Evolutionary conservation across 306 rosid genomes (phyloP), one percentile per base, ranked within the genome.

Genomic region (Leucaena leucocephala): DNA sequence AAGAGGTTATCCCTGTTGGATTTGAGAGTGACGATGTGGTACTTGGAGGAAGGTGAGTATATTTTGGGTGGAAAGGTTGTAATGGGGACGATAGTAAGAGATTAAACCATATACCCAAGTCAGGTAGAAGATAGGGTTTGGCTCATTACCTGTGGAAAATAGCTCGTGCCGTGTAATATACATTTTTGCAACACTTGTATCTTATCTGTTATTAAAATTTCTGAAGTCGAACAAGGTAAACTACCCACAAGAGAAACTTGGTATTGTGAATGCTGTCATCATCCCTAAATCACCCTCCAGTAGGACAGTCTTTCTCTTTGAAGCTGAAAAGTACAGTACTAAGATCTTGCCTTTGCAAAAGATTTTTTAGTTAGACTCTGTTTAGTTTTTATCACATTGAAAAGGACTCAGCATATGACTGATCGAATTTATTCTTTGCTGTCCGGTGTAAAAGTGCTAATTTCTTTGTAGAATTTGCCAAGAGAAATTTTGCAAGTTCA

Each of bases 21-120:
- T 94, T 92, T 75, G 94, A 90, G 88, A 81, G 89, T 88, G 87
- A 94, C 35, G 97, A 94, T 83, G n/a, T 80, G 69, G 90, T 89
- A 96, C 81, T 71, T 91, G 82, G 97, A 89, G 87, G 82, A 62
- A 62, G 77, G 45, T 2, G 93, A 92, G 82, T 88, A 83, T 84
- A 83, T 89, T 89, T 86, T 91, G 79, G 93, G 93, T 0, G 97
- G 87, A 82, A 92, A 16, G 85, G 87, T 85, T 76, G 91, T 71
- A 33, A 83, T 84, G 78, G 76, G 78, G 82, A 92, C 89, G 93
- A 87, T 78, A 38, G 81, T 79, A 21, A 69, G 64, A 81, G 68
- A 77, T 79, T 77, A 72, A 82, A 55, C 97, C 95, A 0, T 84
- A 87, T 76, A 92, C 90, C 69, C 74, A 42, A 80, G 89, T 83